Percentiles rank a stretch among this genome's conserved stretches.
phyloP scores from a whole-genome alignment of 1,139 yeast species.

The Pichia sp. region DNA sequence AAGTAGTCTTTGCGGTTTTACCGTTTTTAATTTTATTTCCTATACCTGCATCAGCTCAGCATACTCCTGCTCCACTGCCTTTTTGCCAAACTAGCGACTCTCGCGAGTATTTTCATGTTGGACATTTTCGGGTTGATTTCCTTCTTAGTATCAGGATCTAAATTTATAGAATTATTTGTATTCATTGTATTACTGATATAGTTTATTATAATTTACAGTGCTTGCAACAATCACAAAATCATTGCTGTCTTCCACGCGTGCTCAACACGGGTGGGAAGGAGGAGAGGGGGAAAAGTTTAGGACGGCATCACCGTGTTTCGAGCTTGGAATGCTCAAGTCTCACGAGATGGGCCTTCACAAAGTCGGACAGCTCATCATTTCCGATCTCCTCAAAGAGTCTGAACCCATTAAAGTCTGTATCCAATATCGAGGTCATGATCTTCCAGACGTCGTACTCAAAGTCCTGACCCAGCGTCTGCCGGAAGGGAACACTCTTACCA shows the following conservation, averaged over 20 bases:
- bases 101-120: neutral
- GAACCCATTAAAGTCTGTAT: constrained; percentile 27
- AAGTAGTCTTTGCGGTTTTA: no score
- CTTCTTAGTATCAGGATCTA: neutral
- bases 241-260: neutral
- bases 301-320: neutral
- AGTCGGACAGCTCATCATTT: constrained; percentile 28
- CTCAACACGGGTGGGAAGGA: neutral
- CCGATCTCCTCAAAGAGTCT: constrained; percentile 22
- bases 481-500: constrained; percentile 19
- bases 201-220: neutral
- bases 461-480: constrained; percentile 22
- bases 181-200: neutral
- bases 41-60: no score
- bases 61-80: no score
- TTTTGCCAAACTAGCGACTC: neutral
- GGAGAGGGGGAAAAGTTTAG: no score
- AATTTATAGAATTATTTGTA: neutral
- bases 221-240: neutral
- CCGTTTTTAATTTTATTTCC: no score
- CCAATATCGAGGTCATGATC: constrained; percentile 22
- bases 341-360: constrained; percentile 14
- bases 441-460: constrained; percentile 28
- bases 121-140: no score
- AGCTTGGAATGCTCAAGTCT: constrained; percentile 3